These are phyloP conservation scores for Penicillium aurantiogriseum DNA, from an alignment of 2,329 filamentous ascomycete genomes.

Conservation along the genomic window DNA sequence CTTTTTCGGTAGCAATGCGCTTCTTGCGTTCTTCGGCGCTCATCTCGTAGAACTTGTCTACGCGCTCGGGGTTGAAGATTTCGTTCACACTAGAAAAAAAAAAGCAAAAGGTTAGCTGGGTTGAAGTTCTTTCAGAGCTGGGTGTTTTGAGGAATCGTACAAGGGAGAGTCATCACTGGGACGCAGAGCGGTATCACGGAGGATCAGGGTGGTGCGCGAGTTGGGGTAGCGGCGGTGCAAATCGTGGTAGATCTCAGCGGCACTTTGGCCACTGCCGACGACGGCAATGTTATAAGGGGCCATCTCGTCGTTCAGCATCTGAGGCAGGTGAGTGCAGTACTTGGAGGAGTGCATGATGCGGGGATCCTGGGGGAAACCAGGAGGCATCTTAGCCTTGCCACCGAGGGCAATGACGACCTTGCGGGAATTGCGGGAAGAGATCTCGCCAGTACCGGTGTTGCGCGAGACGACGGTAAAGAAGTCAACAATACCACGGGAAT, in stretches of 20 bases:
- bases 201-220: constrained; percentile 71
- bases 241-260: constrained; percentile 93
- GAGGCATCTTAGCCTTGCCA: constrained; percentile 68
- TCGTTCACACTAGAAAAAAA: constrained; percentile 73
- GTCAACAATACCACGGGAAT: constrained; percentile 53
- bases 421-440: constrained; percentile 42
- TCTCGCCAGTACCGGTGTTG: constrained; percentile 52
- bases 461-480: constrained; percentile 67
- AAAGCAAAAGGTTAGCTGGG: constrained; percentile 8
- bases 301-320: constrained; percentile 39
- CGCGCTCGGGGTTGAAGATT: constrained; percentile 86
- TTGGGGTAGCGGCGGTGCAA: constrained; percentile 80
- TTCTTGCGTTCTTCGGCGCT: constrained; percentile 61
- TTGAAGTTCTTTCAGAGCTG: background rate
- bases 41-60: constrained; percentile 72
- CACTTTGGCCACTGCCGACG: constrained; percentile 85
- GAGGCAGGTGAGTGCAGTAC: constrained; percentile 58
- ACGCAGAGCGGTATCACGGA: constrained; percentile 77
- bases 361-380: constrained; percentile 65
- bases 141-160: constrained; percentile 52
- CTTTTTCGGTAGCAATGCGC: constrained; percentile 67
- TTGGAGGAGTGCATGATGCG: constrained; percentile 85
- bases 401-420: constrained; percentile 65
- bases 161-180: constrained; percentile 96
- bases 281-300: constrained; percentile 71